Conservation (phyloP, 495 filamentous ascomycete genomes). For the Margaritispora aquatica region DNA sequence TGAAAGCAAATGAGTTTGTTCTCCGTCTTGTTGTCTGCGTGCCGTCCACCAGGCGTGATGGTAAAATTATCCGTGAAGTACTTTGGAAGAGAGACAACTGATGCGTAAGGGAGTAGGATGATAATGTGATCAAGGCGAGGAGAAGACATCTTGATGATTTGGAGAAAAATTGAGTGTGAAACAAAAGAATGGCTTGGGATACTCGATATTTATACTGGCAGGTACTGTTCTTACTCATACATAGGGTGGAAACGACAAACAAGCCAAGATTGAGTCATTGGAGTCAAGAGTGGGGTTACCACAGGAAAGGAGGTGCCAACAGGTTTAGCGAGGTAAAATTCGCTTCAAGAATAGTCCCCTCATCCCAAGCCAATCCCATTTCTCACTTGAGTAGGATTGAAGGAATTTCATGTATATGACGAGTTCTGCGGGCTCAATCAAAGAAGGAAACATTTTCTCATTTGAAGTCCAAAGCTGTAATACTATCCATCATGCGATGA, state of each 20-base stretch:
- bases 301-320: neutral
- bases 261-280: neutral
- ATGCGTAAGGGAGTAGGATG: constrained; percentile 41
- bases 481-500: constrained; percentile 1
- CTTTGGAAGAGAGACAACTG: constrained; percentile 33
- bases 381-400: neutral
- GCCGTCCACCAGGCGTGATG: constrained; percentile 46
- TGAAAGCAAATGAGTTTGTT: constrained; percentile 49
- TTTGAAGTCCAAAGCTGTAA: neutral
- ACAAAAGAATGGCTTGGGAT: neutral
- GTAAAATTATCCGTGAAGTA: constrained; percentile 47
- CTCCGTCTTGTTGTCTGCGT: constrained; percentile 35
- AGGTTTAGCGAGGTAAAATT: neutral
- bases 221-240: too few relatives aligned
- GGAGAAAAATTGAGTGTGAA: neutral
- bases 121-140: constrained; percentile 48
- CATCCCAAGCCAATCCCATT: neutral
- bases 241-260: too few relatives aligned
- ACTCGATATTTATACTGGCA: too few relatives aligned
- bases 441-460: too few relatives aligned
- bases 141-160: neutral
- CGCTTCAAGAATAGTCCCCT: neutral
- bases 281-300: neutral
- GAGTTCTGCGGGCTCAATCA: too few relatives aligned
- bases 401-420: too few relatives aligned